Evolutionary conservation across 2,329 filamentous ascomycete genomes (phyloP), one percentile per base, ranked within the genome.

Genomic region (Claviceps maximensis): DNA sequence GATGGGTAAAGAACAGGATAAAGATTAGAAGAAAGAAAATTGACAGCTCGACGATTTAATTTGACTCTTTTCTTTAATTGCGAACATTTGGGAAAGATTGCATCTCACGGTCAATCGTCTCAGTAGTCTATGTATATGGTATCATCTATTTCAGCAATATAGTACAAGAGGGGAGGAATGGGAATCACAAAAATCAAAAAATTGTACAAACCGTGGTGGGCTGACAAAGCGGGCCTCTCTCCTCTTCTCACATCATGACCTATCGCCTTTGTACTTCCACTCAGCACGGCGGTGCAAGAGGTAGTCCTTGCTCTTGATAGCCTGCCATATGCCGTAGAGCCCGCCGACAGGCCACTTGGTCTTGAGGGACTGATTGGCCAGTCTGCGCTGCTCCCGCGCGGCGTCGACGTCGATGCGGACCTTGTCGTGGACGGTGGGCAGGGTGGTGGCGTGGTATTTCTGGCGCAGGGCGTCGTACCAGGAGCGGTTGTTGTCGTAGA

Each of bases 341-440:
- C 80, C 81, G 1, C 76, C 77, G 17, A 83, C 60, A 0, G 81
- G 81, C 72, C 75, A 75, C 53, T 67, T 67, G 15, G 69, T 69
- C 65, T 74, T 77, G 46, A 75, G 56, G 52, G 69, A 69, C 53
- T 72, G 66, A 58, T 66, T 67, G 65, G 70, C 69, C 55, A 58
- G 53, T 55, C 60, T 64, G 54, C 68, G 63, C 56, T 67, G 68
- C 50, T 65, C 63, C 49, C 70, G 64, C 55, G 73, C 71, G 2
- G 70, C 66, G 51, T 71, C 70, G 25, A 75, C 69, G 57, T 76
- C 73, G 38, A 83, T 78, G 57, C 74, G 75, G 45, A 86, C 80
- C 69, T 89, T 89, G 60, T 87, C 81, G 67, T 82, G 86, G 5
- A 88, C 82, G 47, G 71, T 81, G 27, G 84, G 84, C 59, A 88